These are phyloP conservation scores for Naganishia sp. DNA, from an alignment of 1,284 basidiomycete genomes.

Conservation along the genomic window DNA sequence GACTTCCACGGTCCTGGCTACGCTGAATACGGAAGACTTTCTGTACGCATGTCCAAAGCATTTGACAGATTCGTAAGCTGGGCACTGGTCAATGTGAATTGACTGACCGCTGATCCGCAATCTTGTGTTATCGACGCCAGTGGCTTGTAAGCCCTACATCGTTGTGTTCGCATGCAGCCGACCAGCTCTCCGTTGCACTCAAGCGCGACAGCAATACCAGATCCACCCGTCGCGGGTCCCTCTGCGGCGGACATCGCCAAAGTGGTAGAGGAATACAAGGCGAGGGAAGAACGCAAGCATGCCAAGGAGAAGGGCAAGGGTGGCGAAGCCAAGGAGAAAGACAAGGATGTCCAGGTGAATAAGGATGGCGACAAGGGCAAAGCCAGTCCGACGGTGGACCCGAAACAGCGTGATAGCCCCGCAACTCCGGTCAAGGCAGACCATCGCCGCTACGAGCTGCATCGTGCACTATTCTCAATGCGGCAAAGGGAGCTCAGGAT, in stretches of 20 bases:
- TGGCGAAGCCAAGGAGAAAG: slow-evolving; percentile 33
- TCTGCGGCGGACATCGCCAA: slow-evolving; percentile 51
- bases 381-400: not conserved
- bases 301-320: slow-evolving; percentile 39
- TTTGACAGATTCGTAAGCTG: slow-evolving; percentile 48
- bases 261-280: slow-evolving; percentile 49
- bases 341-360: slow-evolving; percentile 12
- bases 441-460: slow-evolving; percentile 52
- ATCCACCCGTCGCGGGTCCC: slow-evolving; percentile 40
- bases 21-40: slow-evolving; percentile 51
- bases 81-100: not conserved
- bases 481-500: slow-evolving; percentile 43
- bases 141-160: slow-evolving; percentile 34
- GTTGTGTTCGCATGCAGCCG: not conserved
- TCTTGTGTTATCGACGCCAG: slow-evolving; percentile 3
- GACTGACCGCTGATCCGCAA: not conserved
- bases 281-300: slow-evolving; percentile 42
- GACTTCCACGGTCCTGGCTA: slow-evolving; percentile 50
- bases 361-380: slow-evolving; percentile 33
- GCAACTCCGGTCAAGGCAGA: slow-evolving; percentile 33
- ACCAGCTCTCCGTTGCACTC: slow-evolving; percentile 1
- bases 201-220: slow-evolving; percentile 46
- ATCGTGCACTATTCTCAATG: slow-evolving; percentile 51
- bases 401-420: slow-evolving; percentile 23
- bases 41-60: slow-evolving; percentile 52